phyloP scores from a whole-genome alignment of 139 green algal species.

The Dunaliella primolecta region DNA sequence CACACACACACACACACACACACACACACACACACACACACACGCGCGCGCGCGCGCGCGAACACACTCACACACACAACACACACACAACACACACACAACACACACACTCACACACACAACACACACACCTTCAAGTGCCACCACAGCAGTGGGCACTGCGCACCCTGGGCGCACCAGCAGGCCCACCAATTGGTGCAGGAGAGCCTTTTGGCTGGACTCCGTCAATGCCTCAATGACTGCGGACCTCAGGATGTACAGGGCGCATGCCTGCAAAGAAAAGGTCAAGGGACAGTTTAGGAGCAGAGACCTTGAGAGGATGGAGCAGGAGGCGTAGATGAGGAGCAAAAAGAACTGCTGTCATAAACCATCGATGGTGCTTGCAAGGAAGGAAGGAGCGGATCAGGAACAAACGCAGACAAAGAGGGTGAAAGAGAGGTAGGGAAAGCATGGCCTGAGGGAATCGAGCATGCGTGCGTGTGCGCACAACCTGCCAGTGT shows the following conservation, averaged over 20 bases:
- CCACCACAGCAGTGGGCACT: slow-evolving; percentile 51
- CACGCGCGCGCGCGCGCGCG: background rate
- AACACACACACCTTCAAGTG: slow-evolving; percentile 57
- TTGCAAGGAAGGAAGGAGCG: too few species aligned
- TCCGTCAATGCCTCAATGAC: slow-evolving; percentile 75
- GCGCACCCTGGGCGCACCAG: slow-evolving; percentile 17
- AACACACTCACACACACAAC: background rate
- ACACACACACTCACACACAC: too few species aligned
- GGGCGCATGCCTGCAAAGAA: slow-evolving; percentile 57
- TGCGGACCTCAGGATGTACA: slow-evolving; percentile 77
- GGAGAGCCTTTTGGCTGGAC: slow-evolving; percentile 57
- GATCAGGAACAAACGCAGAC: too few species aligned
- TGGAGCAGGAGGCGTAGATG: too few species aligned
- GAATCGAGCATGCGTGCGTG: too few species aligned
- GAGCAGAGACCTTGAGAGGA: too few species aligned
- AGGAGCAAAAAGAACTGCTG: too few species aligned
- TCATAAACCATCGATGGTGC: too few species aligned
- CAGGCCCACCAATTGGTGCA: slow-evolving; percentile 46
- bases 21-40: background rate
- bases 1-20: background rate
- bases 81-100: background rate
- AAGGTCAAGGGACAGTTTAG: background rate
- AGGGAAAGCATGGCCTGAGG: too few species aligned
- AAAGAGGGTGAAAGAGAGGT: too few species aligned
- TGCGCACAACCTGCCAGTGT: too few species aligned